Conservation (phyloP, 2,329 filamentous ascomycete species). For the Aspergillus sp. region DNA sequence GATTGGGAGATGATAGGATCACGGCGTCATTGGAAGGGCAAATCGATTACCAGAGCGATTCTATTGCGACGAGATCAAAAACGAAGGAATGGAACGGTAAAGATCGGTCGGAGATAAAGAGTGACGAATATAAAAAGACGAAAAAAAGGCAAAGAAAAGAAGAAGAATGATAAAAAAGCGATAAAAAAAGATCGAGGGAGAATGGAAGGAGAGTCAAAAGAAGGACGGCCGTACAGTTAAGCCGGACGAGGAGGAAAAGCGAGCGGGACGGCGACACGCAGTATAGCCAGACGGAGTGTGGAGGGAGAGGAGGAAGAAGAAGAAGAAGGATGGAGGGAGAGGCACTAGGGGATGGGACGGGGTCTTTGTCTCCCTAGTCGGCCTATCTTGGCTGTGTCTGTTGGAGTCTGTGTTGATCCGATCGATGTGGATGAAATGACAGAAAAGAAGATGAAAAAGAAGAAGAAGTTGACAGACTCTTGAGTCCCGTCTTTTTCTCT, state of each 20-base stretch:
- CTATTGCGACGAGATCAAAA: conserved; percentile 5
- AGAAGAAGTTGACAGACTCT: conserved; percentile 1
- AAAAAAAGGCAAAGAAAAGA: conserved; percentile 7
- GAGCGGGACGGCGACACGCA: conserved; percentile 30
- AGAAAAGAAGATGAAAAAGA: conserved; percentile 5
- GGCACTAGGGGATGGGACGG: conserved; percentile 3
- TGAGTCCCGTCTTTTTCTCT: not conserved
- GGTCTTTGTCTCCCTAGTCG: no score
- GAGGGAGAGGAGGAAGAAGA: conserved; percentile 2
- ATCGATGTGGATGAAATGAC: not conserved
- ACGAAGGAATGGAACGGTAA: conserved; percentile 4
- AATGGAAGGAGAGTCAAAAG: conserved; percentile 8
- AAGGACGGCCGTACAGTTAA: not conserved
- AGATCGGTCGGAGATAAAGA: conserved; percentile 9
- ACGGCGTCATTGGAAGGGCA: conserved; percentile 18
- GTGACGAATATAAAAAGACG: conserved; percentile 6
- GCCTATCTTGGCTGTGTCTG: no score
- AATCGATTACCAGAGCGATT: conserved; percentile 12
- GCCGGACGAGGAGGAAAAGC: conserved; percentile 15
- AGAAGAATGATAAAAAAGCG: conserved; percentile 7
- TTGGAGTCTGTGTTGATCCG: no score
- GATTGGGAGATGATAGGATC: conserved; percentile 1
- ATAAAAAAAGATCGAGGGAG: conserved; percentile 6
- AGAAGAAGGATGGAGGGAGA: conserved; percentile 2
- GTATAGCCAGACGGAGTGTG: conserved; percentile 18